Percentiles rank a stretch among this genome's conserved stretches.
These are phyloP conservation scores for Hirsutella minnesotensis DNA, from an alignment of 2,329 filamentous ascomycete species.

Conservation along the genomic window DNA sequence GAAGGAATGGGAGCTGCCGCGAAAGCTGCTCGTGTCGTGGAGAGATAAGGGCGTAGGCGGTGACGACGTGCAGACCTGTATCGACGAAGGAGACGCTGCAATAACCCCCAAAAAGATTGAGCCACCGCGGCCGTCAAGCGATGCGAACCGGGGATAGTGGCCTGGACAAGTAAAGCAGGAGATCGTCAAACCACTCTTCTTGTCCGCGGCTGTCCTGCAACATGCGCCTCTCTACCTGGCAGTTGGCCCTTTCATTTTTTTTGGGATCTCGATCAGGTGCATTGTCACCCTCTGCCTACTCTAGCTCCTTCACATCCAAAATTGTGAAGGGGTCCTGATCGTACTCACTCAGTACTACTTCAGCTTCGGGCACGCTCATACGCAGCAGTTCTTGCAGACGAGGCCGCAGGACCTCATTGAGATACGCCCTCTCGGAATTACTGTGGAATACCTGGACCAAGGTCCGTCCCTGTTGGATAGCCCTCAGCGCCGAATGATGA, in stretches of 20 bases:
- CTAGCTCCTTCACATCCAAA: conserved; percentile 36
- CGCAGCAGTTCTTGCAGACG: conserved; percentile 50
- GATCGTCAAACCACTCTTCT: neutral
- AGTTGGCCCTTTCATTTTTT: neutral
- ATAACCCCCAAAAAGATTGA: conserved; percentile 16
- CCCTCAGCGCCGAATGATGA: conserved; percentile 82
- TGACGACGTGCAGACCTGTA: conserved; percentile 37
- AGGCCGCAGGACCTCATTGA: conserved; percentile 57
- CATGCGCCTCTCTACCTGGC: neutral
- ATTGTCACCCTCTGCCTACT: neutral
- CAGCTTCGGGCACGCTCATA: conserved; percentile 35
- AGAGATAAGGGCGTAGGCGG: conserved; percentile 42
- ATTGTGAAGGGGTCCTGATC: conserved; percentile 88
- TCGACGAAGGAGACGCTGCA: conserved; percentile 43
- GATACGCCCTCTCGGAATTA: conserved; percentile 80
- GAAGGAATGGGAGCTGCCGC: conserved; percentile 42
- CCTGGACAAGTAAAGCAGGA: neutral
- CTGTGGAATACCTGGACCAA: conserved; percentile 85
- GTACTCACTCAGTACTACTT: conserved; percentile 62
- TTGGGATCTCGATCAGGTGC: neutral
- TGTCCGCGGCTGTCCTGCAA: neutral
- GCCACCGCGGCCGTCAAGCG: conserved; percentile 8
- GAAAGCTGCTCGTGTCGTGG: conserved; percentile 40
- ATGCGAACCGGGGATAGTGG: conserved; percentile 3
- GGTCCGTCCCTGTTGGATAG: conserved; percentile 70